Evolutionary conservation across 352 stramenopile genomes (phyloP).

Genomic region (Pythium apleroticum): DNA sequence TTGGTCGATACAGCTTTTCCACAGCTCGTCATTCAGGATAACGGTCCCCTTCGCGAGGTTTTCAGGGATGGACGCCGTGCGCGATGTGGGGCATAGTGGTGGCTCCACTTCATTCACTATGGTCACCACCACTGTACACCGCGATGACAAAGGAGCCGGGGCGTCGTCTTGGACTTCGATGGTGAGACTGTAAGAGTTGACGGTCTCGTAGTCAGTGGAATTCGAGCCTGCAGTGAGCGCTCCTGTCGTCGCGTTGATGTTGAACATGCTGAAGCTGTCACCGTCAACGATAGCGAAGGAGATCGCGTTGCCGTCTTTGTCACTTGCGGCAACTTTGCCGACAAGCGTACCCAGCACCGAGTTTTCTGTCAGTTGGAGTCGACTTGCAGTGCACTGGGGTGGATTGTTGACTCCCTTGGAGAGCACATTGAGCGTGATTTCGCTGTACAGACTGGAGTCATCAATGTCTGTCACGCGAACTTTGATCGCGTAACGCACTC

Average conservation of each 20-base stretch:
- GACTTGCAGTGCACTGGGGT: conserved; percentile 31
- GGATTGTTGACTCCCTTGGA: conserved; percentile 53
- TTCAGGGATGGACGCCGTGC: conserved; percentile 19
- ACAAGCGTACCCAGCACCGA: conserved; percentile 29
- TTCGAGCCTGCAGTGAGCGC: conserved; percentile 39
- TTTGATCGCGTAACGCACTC: conserved; percentile 22
- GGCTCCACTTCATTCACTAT: conserved; percentile 53
- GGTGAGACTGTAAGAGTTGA: conserved; percentile 33
- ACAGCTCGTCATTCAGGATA: conserved; percentile 35
- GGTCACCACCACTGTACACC: conserved; percentile 35
- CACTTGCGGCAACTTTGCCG: conserved; percentile 29
- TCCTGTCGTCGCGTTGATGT: conserved; percentile 45
- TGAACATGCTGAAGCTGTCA: conserved; percentile 43
- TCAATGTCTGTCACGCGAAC: conserved; percentile 42
- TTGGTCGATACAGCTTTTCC: conserved; percentile 45
- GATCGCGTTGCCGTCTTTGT: conserved; percentile 40
- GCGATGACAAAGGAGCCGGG: conserved; percentile 29
- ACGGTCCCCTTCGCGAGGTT: conserved; percentile 26
- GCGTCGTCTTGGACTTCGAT: conserved; percentile 52
- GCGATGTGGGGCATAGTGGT: conserved; percentile 14
- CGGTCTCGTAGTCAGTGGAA: conserved; percentile 47
- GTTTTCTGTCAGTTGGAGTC: conserved; percentile 49
- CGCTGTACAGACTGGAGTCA: conserved; percentile 34
- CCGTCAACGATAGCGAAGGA: conserved; percentile 40
- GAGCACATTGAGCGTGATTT: conserved; percentile 42